Evolutionary conservation across 352 stramenopile genomes (phyloP).

Genomic region (Globisporangium nagaii): DNA sequence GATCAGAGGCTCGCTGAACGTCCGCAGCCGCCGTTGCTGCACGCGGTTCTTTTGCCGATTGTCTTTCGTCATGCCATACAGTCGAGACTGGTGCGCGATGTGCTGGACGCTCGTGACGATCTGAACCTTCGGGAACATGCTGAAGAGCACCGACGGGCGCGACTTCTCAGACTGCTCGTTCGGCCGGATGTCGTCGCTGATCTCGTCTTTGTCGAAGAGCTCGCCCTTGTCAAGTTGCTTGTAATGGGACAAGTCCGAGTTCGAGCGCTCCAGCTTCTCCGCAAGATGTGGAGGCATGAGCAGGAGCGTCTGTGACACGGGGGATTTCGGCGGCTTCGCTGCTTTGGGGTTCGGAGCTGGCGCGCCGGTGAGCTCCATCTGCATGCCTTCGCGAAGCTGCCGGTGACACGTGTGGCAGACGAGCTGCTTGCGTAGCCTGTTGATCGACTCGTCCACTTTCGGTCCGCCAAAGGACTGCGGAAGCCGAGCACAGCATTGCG

Average conservation of each 20-base stretch:
- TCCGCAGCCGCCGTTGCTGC: conserved; percentile 26
- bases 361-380: conserved; percentile 57
- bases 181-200: conserved; percentile 55
- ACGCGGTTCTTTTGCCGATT: conserved; percentile 27
- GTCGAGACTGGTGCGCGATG: conserved; percentile 59
- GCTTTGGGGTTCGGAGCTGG: conserved; percentile 25
- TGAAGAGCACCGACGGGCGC: conserved; percentile 52
- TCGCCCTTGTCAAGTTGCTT: conserved; percentile 61
- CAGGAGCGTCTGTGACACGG: conserved; percentile 47
- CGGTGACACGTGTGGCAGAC: conserved; percentile 82
- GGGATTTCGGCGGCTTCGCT: conserved; percentile 23
- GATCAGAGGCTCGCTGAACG: conserved; percentile 57
- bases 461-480: conserved; percentile 71
- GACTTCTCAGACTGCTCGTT: conserved; percentile 55
- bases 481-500: conserved; percentile 71
- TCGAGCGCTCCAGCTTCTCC: conserved; percentile 58
- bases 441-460: conserved; percentile 78
- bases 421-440: conserved; percentile 70
- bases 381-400: conserved; percentile 73
- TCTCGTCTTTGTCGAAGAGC: conserved; percentile 77
- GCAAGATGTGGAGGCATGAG: conserved; percentile 76
- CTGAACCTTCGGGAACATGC: conserved; percentile 84
- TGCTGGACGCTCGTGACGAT: conserved; percentile 79
- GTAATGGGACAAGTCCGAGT: conserved; percentile 50
- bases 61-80: conserved; percentile 44